Conservation (phyloP, 2,329 filamentous ascomycete species). For the Ceratocystis cacaofunesta region DNA sequence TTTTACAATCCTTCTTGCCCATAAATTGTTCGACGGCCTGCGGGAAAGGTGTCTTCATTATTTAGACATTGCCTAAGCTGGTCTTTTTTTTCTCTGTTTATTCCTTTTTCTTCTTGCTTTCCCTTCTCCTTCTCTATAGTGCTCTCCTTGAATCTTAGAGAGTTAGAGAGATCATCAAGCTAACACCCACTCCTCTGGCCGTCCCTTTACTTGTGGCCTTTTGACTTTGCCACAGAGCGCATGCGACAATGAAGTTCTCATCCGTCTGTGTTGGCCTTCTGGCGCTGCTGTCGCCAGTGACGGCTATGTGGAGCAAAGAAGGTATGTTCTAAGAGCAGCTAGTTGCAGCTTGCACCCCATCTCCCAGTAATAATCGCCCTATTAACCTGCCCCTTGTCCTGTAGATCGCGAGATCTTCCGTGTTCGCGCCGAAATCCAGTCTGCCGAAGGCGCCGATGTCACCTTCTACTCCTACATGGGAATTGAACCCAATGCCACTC, state of each 20-base stretch:
- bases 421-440: constrained; percentile 69
- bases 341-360: too few relatives aligned
- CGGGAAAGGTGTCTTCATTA: constrained; percentile 28
- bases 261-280: constrained; percentile 54
- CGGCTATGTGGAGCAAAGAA: constrained; percentile 74
- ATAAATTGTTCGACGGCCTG: neutral
- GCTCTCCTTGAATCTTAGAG: constrained; percentile 22
- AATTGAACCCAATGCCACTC: constrained; percentile 54
- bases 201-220: neutral
- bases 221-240: neutral
- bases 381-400: neutral
- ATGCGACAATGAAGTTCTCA: constrained; percentile 52
- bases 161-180: neutral
- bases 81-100: neutral
- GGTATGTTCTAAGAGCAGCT: constrained; percentile 33
- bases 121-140: neutral
- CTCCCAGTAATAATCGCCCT: too few relatives aligned
- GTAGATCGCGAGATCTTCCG: constrained; percentile 96
- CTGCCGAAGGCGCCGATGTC: constrained; percentile 61
- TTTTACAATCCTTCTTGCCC: neutral
- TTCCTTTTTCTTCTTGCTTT: neutral
- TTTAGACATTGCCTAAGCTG: neutral
- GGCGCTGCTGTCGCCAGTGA: constrained; percentile 50
- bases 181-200: neutral
- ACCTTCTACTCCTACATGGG: constrained; percentile 94